These are phyloP conservation scores for Emmonsia crescens DNA, from an alignment of 2,329 filamentous ascomycete genomes.

Conservation along the genomic window DNA sequence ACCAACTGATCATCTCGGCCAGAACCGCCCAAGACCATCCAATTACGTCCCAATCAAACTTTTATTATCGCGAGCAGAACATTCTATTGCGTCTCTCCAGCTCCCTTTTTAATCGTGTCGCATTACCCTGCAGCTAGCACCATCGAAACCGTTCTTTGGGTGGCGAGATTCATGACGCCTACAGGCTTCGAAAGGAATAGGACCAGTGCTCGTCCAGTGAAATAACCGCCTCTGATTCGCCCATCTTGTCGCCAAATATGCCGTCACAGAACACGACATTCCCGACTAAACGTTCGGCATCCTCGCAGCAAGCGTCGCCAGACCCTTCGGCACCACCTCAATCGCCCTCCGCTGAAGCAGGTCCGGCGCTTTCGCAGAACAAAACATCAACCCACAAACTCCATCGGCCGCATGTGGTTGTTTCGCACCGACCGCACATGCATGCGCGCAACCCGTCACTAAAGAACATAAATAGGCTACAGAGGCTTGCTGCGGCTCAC, in stretches of 20 bases:
- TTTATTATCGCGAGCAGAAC: background rate
- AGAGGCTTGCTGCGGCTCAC: constrained; percentile 25
- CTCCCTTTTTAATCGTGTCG: background rate
- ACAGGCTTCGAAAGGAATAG: background rate
- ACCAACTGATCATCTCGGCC: background rate
- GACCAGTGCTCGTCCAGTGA: background rate
- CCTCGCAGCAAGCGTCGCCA: constrained; percentile 8
- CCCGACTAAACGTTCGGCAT: constrained; percentile 11
- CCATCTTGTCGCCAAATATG: constrained; percentile 6
- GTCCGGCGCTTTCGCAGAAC: constrained; percentile 17
- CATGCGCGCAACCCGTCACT: constrained; percentile 34
- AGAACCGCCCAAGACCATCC: background rate
- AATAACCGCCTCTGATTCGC: constrained; percentile 3
- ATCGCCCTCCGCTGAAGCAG: constrained; percentile 3
- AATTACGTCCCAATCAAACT: background rate
- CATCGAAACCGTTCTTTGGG: background rate
- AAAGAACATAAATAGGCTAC: constrained; percentile 36
- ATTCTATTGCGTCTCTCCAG: background rate
- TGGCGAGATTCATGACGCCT: constrained; percentile 1
- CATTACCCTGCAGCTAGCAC: background rate
- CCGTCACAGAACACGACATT: constrained; percentile 9
- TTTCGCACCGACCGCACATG: constrained; percentile 29
- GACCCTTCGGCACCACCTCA: constrained; percentile 5
- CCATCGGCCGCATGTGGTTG: constrained; percentile 35
- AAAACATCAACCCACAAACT: constrained; percentile 25